Conservation (phyloP, 1,284 basidiomycete genomes). For the Rhodotorula sp. region DNA sequence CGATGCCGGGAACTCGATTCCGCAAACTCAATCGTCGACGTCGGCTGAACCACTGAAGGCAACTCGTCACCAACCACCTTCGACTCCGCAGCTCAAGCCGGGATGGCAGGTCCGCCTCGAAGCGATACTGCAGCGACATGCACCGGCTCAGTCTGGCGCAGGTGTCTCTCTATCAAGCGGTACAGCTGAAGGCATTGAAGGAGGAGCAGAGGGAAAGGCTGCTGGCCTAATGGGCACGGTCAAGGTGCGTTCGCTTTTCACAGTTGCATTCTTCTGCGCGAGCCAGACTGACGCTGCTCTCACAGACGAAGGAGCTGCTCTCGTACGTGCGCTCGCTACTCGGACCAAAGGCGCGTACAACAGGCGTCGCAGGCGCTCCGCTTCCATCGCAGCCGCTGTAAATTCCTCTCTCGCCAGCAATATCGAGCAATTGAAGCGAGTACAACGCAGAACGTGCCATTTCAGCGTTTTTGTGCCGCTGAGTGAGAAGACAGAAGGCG, state of each 20-base stretch:
- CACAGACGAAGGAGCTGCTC: constrained; percentile 14
- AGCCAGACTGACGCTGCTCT: not conserved
- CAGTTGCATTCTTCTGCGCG: too few species aligned
- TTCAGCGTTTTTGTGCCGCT: too few species aligned
- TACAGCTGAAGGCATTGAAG: too few species aligned
- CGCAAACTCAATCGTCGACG: not conserved
- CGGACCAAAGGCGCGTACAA: constrained; percentile 1
- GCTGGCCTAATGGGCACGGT: not conserved
- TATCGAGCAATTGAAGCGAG: too few species aligned
- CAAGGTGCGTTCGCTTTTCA: constrained; percentile 1
- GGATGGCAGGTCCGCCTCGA: constrained; percentile 19
- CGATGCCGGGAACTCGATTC: not conserved
- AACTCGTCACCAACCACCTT: not conserved
- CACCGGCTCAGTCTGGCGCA: not conserved
- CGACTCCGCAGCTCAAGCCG: constrained; percentile 5
- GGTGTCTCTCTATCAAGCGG: too few species aligned
- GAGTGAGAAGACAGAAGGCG: too few species aligned
- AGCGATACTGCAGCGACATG: constrained; percentile 2
- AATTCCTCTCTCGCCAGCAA: too few species aligned
- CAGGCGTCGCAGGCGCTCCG: too few species aligned
- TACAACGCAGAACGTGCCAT: too few species aligned
- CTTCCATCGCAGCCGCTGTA: too few species aligned
- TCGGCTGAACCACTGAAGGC: not conserved
- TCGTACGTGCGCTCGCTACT: constrained; percentile 16
- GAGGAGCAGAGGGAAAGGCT: not conserved